Evolutionary conservation across 2,329 filamentous ascomycete species (phyloP).

Genomic region (Didymella keratinophila): DNA sequence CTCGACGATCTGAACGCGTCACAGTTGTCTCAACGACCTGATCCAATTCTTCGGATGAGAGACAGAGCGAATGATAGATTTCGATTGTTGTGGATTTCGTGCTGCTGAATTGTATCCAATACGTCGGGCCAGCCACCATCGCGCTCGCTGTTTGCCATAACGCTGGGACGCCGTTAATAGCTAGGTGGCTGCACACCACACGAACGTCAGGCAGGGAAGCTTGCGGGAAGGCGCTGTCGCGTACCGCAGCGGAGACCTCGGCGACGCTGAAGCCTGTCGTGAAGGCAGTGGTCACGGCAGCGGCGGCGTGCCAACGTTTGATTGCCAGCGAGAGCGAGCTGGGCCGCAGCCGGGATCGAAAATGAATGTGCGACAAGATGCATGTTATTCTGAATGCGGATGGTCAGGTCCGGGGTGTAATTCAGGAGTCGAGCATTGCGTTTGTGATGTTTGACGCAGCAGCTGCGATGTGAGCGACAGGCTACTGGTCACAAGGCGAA

Average conservation of each 20-base stretch:
- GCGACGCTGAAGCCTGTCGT: slow-evolving; percentile 26
- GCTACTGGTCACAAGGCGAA: no score
- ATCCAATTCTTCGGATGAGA: not conserved
- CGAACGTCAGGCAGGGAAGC: slow-evolving; percentile 12
- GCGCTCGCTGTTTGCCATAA: slow-evolving; percentile 24
- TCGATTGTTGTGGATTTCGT: not conserved
- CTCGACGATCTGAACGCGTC: not conserved
- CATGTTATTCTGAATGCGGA: slow-evolving; percentile 21
- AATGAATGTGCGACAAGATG: slow-evolving; percentile 10
- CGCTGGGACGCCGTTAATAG: slow-evolving; percentile 33
- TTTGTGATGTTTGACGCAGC: slow-evolving; percentile 23
- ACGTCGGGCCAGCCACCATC: slow-evolving; percentile 18
- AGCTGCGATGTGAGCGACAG: slow-evolving; percentile 13
- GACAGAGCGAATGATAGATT: not conserved
- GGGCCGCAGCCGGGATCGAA: slow-evolving; percentile 26
- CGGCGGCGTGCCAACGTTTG: slow-evolving; percentile 24
- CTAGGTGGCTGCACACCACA: slow-evolving; percentile 10
- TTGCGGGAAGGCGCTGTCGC: slow-evolving; percentile 13
- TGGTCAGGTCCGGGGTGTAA: slow-evolving; percentile 14
- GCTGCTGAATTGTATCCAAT: not conserved
- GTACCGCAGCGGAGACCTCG: slow-evolving; percentile 23
- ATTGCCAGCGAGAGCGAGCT: slow-evolving; percentile 15
- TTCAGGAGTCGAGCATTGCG: slow-evolving; percentile 13
- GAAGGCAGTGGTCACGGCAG: slow-evolving; percentile 23
- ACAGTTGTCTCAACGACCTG: not conserved